These are phyloP conservation scores for Backusella westeae DNA, from an alignment of 192 early-diverging fungal genomes.

Conservation along the genomic window DNA sequence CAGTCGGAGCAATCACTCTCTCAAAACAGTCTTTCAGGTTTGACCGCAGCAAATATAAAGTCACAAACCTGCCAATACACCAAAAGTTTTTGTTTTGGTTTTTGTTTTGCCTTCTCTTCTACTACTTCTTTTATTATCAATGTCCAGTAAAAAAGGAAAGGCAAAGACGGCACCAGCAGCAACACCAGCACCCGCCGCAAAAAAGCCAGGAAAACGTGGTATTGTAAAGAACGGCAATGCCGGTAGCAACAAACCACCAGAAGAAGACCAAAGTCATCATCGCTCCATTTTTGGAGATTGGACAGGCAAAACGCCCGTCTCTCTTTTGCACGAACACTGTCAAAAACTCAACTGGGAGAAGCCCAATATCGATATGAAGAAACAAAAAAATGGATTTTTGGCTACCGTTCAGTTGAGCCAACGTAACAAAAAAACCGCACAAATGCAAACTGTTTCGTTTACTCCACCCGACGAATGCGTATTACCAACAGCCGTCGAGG, in stretches of 20 bases:
- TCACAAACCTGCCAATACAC: background rate
- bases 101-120: background rate
- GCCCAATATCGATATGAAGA: constrained; percentile 57
- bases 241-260: background rate
- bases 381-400: constrained; percentile 37
- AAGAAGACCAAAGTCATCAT: constrained; percentile 16
- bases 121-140: background rate
- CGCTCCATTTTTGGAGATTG: constrained; percentile 65
- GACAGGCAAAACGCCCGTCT: constrained; percentile 86
- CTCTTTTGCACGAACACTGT: constrained; percentile 76
- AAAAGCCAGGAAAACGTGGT: constrained; percentile 1
- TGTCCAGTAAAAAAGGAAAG: constrained; percentile 30
- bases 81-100: constrained; percentile 8
- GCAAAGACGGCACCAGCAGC: background rate
- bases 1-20: too few relatives aligned
- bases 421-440: constrained; percentile 58
- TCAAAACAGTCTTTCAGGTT: background rate
- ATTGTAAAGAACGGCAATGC: constrained; percentile 27
- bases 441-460: constrained; percentile 48
- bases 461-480: constrained; percentile 41
- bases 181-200: background rate
- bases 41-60: background rate
- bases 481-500: constrained; percentile 55
- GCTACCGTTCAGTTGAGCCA: constrained; percentile 50
- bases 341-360: constrained; percentile 75